Evolutionary conservation across 495 filamentous ascomycete genomes (phyloP), one percentile per base, ranked within the genome.

Genomic region (Podospora comata): DNA sequence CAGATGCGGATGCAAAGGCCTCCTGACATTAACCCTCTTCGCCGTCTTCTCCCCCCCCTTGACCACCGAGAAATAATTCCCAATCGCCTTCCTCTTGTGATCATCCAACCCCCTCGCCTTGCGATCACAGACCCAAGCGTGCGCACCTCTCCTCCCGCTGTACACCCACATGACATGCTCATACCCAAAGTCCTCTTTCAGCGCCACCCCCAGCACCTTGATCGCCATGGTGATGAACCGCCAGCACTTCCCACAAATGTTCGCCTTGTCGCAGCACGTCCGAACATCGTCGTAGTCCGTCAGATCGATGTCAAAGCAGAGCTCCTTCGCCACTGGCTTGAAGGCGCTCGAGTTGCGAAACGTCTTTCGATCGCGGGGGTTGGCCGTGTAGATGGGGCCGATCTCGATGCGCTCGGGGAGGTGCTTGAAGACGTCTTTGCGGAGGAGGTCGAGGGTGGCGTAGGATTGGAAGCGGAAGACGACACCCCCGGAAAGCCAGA

Each of bases 231-330:
- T 97, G 61, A 96, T 93, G 79, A 97, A 99, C 48, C 89, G 83
- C 95, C 95, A 99, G 80, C 95, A 99, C 77, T 94, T 94, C 68
- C 82, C 83, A 75, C 95, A 99, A 70, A 99, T 97, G 68, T 91
- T 94, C 4, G 96, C 93, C 72, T 93, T 92, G 67, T 89, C 86
- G 77, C 95, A 99, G 80, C 95, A 99, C 23, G 94, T 97, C 26
- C 95, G 90, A 71, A 98, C 91, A 60, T 96, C 91, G 75, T 99
- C 95, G 78, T 99, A 99, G 81, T 98, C 95, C 30, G 94, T 97
- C 85, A 99, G 84, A 86, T 99, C 95, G 71, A 99, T 97, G 89
- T 99, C 95, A 80, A 99, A 98, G 69, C 97, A 96, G 18, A 99
- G 80, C 78, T 99, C 95, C 75, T 98, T 98, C 1, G 89, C 82